Conservation (phyloP, 2,329 filamentous ascomycete species). For the Diaporthe australafricana region DNA sequence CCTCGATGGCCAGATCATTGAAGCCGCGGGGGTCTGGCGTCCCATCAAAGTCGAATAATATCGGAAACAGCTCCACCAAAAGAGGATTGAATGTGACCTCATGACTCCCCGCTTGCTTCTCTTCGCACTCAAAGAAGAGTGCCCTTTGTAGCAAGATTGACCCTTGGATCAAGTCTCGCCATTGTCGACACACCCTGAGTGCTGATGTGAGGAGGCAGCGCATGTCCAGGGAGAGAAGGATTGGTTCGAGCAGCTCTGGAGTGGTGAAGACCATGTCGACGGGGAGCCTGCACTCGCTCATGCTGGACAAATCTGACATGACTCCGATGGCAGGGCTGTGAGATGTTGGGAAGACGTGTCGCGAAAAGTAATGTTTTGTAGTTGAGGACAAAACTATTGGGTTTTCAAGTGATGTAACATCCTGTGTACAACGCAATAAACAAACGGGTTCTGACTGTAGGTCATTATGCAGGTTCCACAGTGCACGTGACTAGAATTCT, state of each 20-base stretch:
- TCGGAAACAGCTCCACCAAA: constrained; percentile 6
- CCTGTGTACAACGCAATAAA: background rate
- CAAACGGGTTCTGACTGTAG: background rate
- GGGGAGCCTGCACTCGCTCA: background rate
- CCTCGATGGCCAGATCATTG: constrained; percentile 22
- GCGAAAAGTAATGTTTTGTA: background rate
- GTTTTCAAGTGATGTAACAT: background rate
- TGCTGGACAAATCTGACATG: background rate
- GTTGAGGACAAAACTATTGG: too few relatives aligned
- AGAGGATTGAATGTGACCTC: constrained; percentile 18
- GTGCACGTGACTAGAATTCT: background rate
- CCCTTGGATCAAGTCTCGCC: constrained; percentile 29
- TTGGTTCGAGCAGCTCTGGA: constrained; percentile 11
- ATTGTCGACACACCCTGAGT: constrained; percentile 20
- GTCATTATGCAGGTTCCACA: background rate
- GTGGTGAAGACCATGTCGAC: background rate
- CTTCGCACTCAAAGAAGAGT: constrained; percentile 2
- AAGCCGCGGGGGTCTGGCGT: background rate
- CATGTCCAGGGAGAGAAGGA: constrained; percentile 20
- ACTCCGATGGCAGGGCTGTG: background rate
- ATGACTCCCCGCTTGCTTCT: background rate
- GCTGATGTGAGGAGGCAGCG: constrained; percentile 25
- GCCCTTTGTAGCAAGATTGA: constrained; percentile 1
- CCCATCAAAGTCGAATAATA: constrained; percentile 17
- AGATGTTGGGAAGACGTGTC: too few relatives aligned